These are phyloP conservation scores for Pyricularia pennisetigena DNA, from an alignment of 2,329 filamentous ascomycete genomes.

Conservation along the genomic window DNA sequence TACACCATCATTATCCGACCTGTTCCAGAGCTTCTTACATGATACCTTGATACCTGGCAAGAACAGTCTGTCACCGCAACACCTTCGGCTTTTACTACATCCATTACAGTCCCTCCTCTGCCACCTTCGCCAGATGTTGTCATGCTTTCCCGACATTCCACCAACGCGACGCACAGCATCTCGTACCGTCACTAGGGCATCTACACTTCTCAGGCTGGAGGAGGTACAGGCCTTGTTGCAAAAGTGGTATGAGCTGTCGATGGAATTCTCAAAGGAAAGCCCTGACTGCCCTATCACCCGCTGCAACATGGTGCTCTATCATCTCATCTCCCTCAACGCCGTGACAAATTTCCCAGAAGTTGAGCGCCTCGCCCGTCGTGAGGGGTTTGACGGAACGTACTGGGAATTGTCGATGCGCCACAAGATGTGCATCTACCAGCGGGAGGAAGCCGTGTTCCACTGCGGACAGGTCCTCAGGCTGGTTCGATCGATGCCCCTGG, in stretches of 20 bases:
- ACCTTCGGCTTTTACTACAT: conserved; percentile 58
- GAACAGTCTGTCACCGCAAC: conserved; percentile 34
- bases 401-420: conserved; percentile 45
- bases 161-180: conserved; percentile 27
- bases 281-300: conserved; percentile 49
- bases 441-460: conserved; percentile 56
- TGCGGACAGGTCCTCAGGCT: conserved; percentile 57
- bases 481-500: conserved; percentile 47
- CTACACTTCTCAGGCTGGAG: conserved; percentile 49
- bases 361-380: conserved; percentile 54
- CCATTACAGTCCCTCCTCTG: conserved; percentile 56
- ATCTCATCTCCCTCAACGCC: conserved; percentile 60
- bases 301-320: conserved; percentile 59
- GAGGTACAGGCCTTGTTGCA: conserved; percentile 55
- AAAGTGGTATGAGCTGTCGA: conserved; percentile 58
- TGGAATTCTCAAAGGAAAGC: conserved; percentile 43
- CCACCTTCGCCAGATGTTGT: conserved; percentile 55
- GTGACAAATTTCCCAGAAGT: conserved; percentile 59
- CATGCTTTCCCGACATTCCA: conserved; percentile 50
- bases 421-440: conserved; percentile 53
- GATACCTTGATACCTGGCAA: conserved; percentile 47
- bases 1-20: conserved; percentile 49
- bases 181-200: conserved; percentile 45
- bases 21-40: conserved; percentile 59
- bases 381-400: conserved; percentile 44